Conservation (phyloP, 1,284 basidiomycete species). For the Cutaneotrichosporon arboriforme region DNA sequence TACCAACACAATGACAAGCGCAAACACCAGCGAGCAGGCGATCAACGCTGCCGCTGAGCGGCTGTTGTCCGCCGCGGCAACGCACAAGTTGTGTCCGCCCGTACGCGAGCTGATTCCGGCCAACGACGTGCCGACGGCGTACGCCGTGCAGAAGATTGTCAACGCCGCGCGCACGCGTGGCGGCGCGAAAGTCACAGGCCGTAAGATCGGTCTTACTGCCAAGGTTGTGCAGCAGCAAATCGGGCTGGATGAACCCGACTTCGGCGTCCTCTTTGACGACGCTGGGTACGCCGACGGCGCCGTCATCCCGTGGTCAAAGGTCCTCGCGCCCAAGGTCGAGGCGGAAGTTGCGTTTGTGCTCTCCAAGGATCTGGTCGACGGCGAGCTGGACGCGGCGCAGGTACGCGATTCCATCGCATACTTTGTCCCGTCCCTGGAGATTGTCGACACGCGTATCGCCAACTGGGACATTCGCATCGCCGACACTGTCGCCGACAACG, state of each 20-base stretch:
- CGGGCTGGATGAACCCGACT: background rate
- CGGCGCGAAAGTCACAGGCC: background rate
- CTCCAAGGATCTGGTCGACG: background rate
- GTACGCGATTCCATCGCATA: background rate
- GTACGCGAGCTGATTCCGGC: background rate
- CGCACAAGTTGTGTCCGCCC: background rate
- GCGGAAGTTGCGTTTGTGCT: slow-evolving; percentile 1
- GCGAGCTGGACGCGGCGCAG: background rate
- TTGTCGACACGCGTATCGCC: background rate
- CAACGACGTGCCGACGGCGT: background rate
- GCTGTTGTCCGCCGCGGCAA: background rate
- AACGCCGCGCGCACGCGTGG: background rate
- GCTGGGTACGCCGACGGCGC: background rate
- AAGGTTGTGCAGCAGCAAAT: background rate
- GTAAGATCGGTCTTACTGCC: background rate
- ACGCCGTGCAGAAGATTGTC: background rate
- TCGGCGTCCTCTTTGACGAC: background rate
- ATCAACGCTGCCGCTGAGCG: background rate
- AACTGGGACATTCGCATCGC: slow-evolving; percentile 1
- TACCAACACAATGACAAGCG: too few species aligned
- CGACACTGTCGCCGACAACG: slow-evolving; percentile 2
- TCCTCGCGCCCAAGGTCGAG: background rate
- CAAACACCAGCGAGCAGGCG: too few species aligned
- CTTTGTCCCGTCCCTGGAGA: background rate
- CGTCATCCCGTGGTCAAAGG: background rate